These are phyloP conservation scores for Magnaporthiopsis rhizophila DNA, from an alignment of 2,329 filamentous ascomycete genomes.

Conservation along the genomic window DNA sequence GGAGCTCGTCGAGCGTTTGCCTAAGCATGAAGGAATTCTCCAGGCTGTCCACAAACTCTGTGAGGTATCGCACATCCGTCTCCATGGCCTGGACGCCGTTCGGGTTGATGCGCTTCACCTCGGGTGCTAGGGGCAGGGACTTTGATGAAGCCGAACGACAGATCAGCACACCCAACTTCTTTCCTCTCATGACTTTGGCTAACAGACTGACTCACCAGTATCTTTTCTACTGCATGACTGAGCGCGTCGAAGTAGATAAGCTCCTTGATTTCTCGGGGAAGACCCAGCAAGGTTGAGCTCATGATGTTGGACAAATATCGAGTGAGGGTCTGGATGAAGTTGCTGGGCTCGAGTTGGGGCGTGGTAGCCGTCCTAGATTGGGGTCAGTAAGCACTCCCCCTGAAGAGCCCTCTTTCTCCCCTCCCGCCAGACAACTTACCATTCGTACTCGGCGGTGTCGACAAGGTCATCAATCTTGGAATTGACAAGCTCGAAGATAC, in stretches of 20 bases:
- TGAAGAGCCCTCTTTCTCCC: conserved; percentile 1
- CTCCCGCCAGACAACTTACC: conserved; percentile 40
- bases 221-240: conserved; percentile 79
- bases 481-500: conserved; percentile 97
- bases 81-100: conserved; percentile 75
- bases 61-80: conserved; percentile 75
- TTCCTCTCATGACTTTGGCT: not conserved
- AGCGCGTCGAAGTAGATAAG: conserved; percentile 97
- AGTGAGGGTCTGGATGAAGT: conserved; percentile 93
- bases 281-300: conserved; percentile 82
- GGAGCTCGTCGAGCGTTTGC: conserved; percentile 84
- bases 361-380: conserved; percentile 40
- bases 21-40: conserved; percentile 78
- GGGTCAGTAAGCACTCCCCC: not conserved
- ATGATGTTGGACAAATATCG: conserved; percentile 93
- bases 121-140: conserved; percentile 67
- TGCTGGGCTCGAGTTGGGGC: conserved; percentile 66
- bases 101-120: conserved; percentile 80
- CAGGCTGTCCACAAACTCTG: conserved; percentile 77
- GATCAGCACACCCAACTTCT: not conserved
- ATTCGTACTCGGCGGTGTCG: conserved; percentile 96
- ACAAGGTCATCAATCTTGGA: conserved; percentile 97
- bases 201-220: conserved; percentile 49
- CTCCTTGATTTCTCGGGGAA: conserved; percentile 95
- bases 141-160: conserved; percentile 22